Base-by-base conservation (phyloP, 805 yeast species). In the Soucietia sequanensis region DNA sequence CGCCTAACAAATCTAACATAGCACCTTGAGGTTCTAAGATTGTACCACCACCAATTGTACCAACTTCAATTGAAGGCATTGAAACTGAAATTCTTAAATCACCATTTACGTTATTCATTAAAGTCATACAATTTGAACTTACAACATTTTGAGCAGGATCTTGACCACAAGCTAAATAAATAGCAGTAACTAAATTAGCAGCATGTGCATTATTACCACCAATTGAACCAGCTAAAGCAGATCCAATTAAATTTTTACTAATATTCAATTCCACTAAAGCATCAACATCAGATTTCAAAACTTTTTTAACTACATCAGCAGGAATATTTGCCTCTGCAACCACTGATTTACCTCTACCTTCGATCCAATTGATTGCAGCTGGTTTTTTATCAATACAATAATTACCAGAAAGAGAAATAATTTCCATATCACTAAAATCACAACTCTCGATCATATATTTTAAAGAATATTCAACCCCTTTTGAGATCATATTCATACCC, bases 401-500 rank as follows among this genome's bases (percentile, higher is more conserved):
- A 67, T 93, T 93, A 62, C 99, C 99, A 14, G 96, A 88, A 34
- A 93, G 84, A 2, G 97, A 86, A 32, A 93, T 81, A 40, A 93
- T 76, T 42, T 76, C 79, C 99, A 93, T 93, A 63, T 93, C 99
- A 16, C 78, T 80, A 80, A 91, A 93, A 3, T 96, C 98, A 58
- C 82, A 81, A 50, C 83, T 90, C 51, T 83, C 85, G 27, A 76
- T 78, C 96, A 93, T 88, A 58, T 75, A 79, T 42, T 81, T 80
- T 54, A 93, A 75, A 1, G 96, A 78, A 58, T 70, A 74, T 58
- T 93, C 99, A 30, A 89, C 96, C 62, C 99, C 99, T 66, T 93
- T 93, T 19, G 98, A 91, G 42, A 93, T 93, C 99, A 93, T 93
- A 61, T 93, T 93, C 99, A 93, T 93, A 46, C 99, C 99, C 99